Percentiles rank a stretch among this genome's conserved stretches.
These are phyloP conservation scores for Heliocybe sulcata DNA, from an alignment of 1,284 basidiomycete genomes.

Conservation along the genomic window DNA sequence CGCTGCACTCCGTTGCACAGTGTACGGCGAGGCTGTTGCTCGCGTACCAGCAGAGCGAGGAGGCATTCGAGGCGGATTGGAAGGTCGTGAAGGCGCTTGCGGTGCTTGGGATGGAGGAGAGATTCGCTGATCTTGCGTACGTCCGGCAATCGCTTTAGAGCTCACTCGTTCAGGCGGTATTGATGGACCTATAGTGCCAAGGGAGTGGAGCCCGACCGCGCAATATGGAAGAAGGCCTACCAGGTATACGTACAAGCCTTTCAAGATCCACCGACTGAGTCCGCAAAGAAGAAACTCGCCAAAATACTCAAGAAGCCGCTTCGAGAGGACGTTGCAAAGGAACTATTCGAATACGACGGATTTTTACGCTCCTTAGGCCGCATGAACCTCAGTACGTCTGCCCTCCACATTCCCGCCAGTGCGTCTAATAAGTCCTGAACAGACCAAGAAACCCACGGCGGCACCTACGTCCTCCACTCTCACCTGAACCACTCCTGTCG, in stretches of 20 bases:
- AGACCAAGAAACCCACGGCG: constrained; percentile 85
- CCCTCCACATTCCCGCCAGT: not conserved
- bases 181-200: constrained; percentile 15
- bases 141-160: not conserved
- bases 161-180: not conserved
- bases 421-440: not conserved
- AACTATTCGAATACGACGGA: constrained; percentile 67
- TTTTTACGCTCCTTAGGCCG: constrained; percentile 73
- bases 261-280: constrained; percentile 37
- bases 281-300: constrained; percentile 50
- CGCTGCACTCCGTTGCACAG: constrained; percentile 64
- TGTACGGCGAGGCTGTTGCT: constrained; percentile 58
- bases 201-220: constrained; percentile 45
- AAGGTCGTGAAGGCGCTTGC: constrained; percentile 45
- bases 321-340: constrained; percentile 40
- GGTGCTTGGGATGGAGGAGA: constrained; percentile 59
- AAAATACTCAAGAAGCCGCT: constrained; percentile 50
- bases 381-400: constrained; percentile 70
- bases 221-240: constrained; percentile 57
- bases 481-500: constrained; percentile 82
- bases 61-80: constrained; percentile 39
- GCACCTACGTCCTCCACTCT: constrained; percentile 80
- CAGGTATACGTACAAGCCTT: constrained; percentile 52
- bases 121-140: constrained; percentile 29
- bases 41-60: constrained; percentile 42